Conservation (phyloP, 371 early-diverging fungal genomes). For the Apophysomyces elegans region DNA sequence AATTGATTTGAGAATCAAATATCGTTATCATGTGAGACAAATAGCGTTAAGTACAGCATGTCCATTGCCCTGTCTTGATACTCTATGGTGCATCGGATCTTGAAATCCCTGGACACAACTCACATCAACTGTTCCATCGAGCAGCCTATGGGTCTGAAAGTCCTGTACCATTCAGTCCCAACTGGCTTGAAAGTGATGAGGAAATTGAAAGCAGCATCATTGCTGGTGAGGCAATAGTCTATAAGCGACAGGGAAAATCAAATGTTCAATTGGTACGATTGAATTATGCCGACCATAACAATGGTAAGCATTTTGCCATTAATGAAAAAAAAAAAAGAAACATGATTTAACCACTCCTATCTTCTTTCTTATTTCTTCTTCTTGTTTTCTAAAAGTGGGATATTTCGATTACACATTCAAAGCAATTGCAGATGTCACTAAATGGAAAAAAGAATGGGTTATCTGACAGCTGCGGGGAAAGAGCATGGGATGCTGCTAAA, state of each 20-base stretch:
- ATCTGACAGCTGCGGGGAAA: slow-evolving; percentile 11
- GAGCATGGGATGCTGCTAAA: not conserved
- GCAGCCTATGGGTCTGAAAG: slow-evolving; percentile 25
- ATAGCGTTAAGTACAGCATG: slow-evolving; percentile 24
- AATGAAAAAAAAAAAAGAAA: no score
- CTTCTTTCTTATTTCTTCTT: not conserved
- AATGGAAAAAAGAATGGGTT: slow-evolving; percentile 22
- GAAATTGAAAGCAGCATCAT: slow-evolving; percentile 16
- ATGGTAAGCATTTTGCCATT: slow-evolving; percentile 26
- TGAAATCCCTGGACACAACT: slow-evolving; percentile 46
- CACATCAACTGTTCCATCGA: slow-evolving; percentile 44
- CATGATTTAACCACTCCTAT: no score
- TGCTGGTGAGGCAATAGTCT: slow-evolving; percentile 39
- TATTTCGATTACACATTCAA: slow-evolving; percentile 44
- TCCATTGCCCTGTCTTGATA: slow-evolving; percentile 43
- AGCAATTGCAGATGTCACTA: slow-evolving; percentile 32
- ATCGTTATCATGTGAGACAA: not conserved
- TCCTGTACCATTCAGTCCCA: slow-evolving; percentile 9
- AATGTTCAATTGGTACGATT: slow-evolving; percentile 31
- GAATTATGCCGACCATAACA: slow-evolving; percentile 44
- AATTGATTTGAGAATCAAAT: not conserved
- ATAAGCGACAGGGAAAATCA: slow-evolving; percentile 12
- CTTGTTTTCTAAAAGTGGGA: slow-evolving; percentile 28
- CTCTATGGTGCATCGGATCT: slow-evolving; percentile 38
- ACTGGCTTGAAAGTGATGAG: slow-evolving; percentile 26